Conservation (phyloP, 176 grass and related monocot genomes). For the Elaeis guineensis region DNA sequence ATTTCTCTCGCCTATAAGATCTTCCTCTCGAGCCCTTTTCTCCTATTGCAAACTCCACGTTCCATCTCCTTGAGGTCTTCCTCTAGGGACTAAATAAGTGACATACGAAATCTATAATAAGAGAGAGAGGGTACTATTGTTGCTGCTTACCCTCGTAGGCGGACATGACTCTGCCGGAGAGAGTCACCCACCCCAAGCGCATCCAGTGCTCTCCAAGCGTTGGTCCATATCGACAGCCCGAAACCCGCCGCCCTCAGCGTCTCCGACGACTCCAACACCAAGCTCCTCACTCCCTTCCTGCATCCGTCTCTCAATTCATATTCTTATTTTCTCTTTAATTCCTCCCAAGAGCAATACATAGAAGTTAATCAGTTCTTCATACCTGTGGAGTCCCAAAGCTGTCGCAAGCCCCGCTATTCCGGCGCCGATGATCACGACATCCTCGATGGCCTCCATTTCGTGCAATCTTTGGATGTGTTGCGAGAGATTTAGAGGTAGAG, state of each 20-base stretch:
- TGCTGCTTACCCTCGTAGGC: conserved; percentile 14
- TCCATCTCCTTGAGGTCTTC: too few relatives aligned
- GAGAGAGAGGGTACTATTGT: background rate
- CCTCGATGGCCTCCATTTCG: conserved; percentile 17
- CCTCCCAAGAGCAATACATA: too few relatives aligned
- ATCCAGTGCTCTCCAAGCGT: conserved; percentile 62
- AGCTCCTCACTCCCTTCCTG: conserved; percentile 59
- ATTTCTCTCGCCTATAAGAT: too few relatives aligned
- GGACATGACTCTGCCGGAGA: conserved; percentile 43
- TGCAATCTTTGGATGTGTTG: too few relatives aligned
- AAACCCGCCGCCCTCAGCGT: conserved; percentile 48
- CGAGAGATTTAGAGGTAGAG: too few relatives aligned
- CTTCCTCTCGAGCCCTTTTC: too few relatives aligned
- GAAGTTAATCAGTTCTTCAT: background rate
- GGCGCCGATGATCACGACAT: conserved; percentile 56
- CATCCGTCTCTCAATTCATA: background rate
- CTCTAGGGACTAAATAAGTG: too few relatives aligned
- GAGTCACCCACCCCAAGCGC: conserved; percentile 56
- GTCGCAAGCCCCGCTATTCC: conserved; percentile 52
- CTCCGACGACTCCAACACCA: conserved; percentile 73
- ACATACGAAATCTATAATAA: background rate
- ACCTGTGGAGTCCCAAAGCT: conserved; percentile 60
- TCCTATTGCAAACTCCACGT: too few relatives aligned
- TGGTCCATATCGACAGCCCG: conserved; percentile 39
- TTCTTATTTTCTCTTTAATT: background rate